Evolutionary conservation across 768 basidiomycete genomes (phyloP), one percentile per base, ranked within the genome.

Genomic region (Pholiota microspora): DNA sequence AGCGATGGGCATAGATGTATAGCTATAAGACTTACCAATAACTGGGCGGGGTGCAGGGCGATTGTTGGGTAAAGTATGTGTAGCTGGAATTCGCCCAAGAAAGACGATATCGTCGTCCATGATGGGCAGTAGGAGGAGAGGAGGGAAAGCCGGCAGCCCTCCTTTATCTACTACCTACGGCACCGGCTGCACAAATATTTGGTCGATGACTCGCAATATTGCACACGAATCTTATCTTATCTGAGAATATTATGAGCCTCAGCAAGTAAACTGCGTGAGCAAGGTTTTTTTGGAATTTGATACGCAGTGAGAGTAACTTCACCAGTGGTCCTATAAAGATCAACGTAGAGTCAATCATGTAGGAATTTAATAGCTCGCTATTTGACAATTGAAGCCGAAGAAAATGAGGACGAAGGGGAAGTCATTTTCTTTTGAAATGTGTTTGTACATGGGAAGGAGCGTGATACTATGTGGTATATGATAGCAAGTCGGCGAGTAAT

Each of bases 51-150:
- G 59, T 4, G 60, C 53, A 54, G 55, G n/a, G 27, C 48, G 53
- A 27, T 27, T 23, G 59, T 51, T 45, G 66, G 38, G 47, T 62
- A 54, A 7, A 66, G 49, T 1, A 73, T 69, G 34, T 32, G 49
- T 66, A 59, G 57, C 62, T 72, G 72, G 76, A 25, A 47, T 60
- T 45, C 59, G 58, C 23, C 84, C 84, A 35, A 86, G 67, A 61
- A 79, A 86, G 60, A 84, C 73, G 62, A 86, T 82, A 56, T 82
- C 83, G 66, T 85, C 83, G 70, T 85, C 83, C 69, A 67, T 51
- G 16, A 21, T 42, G 35, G 16, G 51, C 40, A 42, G 28, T 21
- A 44, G 38, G 42, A 13, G 49, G 49, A 40, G 42, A 32, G 24
- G 12, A 44, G 23, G 38, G 35, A 29, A 44, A 15, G 25, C 18